phyloP scores from a whole-genome alignment of 306 rosid genomes.

The Fagus sylvatica region DNA sequence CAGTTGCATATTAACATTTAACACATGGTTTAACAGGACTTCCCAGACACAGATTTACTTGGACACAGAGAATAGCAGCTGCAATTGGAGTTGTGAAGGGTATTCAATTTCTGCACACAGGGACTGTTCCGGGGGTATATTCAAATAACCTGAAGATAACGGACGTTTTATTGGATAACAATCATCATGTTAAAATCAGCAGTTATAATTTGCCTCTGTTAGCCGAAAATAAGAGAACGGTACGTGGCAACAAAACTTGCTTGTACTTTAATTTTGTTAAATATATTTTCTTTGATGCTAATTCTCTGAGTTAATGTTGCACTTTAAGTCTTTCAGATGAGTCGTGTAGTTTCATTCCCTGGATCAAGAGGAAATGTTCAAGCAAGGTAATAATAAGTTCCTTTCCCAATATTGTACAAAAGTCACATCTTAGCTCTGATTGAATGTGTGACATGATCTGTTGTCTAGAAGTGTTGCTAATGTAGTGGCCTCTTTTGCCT shows the following conservation, averaged over 20 bases:
- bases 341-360: constrained; percentile 42
- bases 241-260: constrained; percentile 28
- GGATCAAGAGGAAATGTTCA: constrained; percentile 60
- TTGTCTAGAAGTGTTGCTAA: constrained; percentile 7
- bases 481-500: background rate
- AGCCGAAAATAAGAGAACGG: constrained; percentile 57
- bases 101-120: constrained; percentile 91
- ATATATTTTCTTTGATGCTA: constrained; percentile 10
- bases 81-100: constrained; percentile 87
- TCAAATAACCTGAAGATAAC: constrained; percentile 81
- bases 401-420: constrained; percentile 2
- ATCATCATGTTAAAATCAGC: constrained; percentile 75
- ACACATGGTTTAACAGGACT: constrained; percentile 51
- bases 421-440: constrained; percentile 7
- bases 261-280: background rate
- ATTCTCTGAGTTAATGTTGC: constrained; percentile 14
- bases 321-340: constrained; percentile 42
- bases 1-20: constrained; percentile 3
- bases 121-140: constrained; percentile 84
- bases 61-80: constrained; percentile 84
- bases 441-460: background rate
- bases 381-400: constrained; percentile 45
- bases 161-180: constrained; percentile 68
- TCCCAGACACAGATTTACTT: constrained; percentile 56
- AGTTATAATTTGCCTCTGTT: constrained; percentile 66